Conservation (phyloP, 805 yeast species). For the Metschnikowia matae region DNA sequence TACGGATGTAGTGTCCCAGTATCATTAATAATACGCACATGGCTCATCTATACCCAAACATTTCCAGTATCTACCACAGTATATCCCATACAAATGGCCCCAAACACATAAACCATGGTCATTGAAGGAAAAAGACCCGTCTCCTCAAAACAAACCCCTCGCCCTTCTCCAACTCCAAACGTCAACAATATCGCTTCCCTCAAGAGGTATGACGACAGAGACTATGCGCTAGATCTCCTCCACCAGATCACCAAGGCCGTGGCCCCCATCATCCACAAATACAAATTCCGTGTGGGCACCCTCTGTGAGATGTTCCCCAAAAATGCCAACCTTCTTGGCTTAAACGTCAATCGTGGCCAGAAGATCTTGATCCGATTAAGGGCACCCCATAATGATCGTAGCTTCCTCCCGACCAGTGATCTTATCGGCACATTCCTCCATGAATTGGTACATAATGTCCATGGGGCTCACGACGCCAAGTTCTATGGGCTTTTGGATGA, state of each 20-base stretch:
- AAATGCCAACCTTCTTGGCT: conserved; percentile 60
- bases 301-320: conserved; percentile 82
- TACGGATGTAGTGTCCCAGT: too few relatives aligned
- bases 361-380: conserved; percentile 72
- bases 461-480: conserved; percentile 74
- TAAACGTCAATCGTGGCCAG: conserved; percentile 75
- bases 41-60: too few relatives aligned
- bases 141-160: conserved; percentile 8
- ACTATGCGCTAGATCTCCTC: conserved; percentile 45
- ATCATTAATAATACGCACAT: too few relatives aligned
- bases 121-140: conserved; percentile 4
- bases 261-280: conserved; percentile 72
- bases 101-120: conserved; percentile 6
- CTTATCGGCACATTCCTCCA: conserved; percentile 82
- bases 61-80: too few relatives aligned
- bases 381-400: conserved; percentile 45
- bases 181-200: conserved; percentile 37
- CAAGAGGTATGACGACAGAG: conserved; percentile 33
- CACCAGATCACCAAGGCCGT: conserved; percentile 67
- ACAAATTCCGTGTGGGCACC: conserved; percentile 59
- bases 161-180: conserved; percentile 35
- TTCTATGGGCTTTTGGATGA: conserved; percentile 68
- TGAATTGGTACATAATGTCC: conserved; percentile 75
- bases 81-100: too few relatives aligned
- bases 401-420: conserved; percentile 61